Base-by-base conservation (phyloP, 2,329 filamentous ascomycete species). In the Lasiodiplodia gonubiensis region DNA sequence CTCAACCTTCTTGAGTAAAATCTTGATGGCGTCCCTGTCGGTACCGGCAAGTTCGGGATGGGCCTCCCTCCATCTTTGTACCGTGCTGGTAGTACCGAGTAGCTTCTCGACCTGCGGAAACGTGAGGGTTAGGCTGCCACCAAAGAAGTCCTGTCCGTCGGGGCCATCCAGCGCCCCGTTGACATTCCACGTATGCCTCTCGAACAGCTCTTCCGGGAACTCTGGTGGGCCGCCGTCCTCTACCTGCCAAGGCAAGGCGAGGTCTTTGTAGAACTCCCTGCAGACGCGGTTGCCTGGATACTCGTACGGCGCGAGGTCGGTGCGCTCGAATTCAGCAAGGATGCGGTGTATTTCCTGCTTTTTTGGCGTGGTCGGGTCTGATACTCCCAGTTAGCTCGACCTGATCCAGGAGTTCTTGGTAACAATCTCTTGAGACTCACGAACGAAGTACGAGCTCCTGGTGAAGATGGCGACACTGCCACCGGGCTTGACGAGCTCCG, bases 381-480 rank as follows among this genome's bases (percentile, higher is more conserved):
- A 7, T 16, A 7, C 27, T 4, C 6, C 23, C 23, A 6, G 4
- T 51, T 18, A 35, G 30, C 30, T 33, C 1, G 30, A 8, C 8
- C 30, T 33, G 2, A 8, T 33, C 10, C 30, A 33, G 30, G 30
- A 6, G 5, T 8, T 33, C 30, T 33, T 10, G 7, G 30, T 10
- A 33, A 33, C 30, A 33, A 2, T 33, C 10, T 33, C 30, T 33
- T 33, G 18, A 63, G 10, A 64, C 8, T 18, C 8, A 63, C 59
- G 66, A 37, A 35, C 48, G 39, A n/a, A 49, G 16, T 48, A 48
- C 5, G 25, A 23, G 35, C 33, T 18, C 3, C 73, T 75, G 0
- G 76, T 76, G 84, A 85, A 88, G 1, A 88, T 66, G 0, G 85
- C 85, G 0, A 88, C 82, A 3, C 80, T 86, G 25, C 86, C 86